Conservation (phyloP, 2,329 filamentous ascomycete species). For the Cordyceps tenuipes region DNA sequence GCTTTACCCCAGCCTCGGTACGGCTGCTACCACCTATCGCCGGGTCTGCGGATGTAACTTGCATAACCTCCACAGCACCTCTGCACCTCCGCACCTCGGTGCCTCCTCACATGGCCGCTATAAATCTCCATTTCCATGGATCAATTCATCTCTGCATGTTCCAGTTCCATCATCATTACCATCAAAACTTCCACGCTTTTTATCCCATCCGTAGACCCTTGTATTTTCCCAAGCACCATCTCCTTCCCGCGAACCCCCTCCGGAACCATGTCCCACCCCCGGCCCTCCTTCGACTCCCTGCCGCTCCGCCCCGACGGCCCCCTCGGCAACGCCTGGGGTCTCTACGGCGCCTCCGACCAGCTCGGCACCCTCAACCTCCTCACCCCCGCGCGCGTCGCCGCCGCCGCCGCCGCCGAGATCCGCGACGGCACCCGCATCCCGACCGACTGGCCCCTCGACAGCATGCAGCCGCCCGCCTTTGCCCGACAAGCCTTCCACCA, state of each 20-base stretch:
- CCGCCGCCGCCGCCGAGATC: conserved; percentile 22
- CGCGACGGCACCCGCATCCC: conserved; percentile 23
- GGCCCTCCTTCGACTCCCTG: conserved; percentile 34
- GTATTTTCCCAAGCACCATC: too few species aligned
- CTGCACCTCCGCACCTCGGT: background rate
- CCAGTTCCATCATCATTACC: background rate
- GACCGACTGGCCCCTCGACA: conserved; percentile 26
- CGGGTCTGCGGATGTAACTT: background rate
- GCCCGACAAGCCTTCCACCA: conserved; percentile 23
- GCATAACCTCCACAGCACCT: too few species aligned
- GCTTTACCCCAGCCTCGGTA: background rate
- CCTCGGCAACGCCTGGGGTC: conserved; percentile 47
- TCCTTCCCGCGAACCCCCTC: too few species aligned
- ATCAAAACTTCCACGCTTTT: background rate
- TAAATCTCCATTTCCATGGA: background rate
- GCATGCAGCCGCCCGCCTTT: conserved; percentile 27
- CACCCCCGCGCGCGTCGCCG: conserved; percentile 25
- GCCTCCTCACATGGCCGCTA: too few species aligned
- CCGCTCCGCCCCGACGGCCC: conserved; percentile 42
- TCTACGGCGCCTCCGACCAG: conserved; percentile 42
- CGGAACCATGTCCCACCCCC: background rate
- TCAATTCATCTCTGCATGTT: background rate
- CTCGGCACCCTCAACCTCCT: conserved; percentile 48
- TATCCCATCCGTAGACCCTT: background rate
- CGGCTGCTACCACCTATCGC: background rate